Base-by-base conservation (phyloP, 2,329 filamentous ascomycete species). In the Raffaelea arxii region DNA sequence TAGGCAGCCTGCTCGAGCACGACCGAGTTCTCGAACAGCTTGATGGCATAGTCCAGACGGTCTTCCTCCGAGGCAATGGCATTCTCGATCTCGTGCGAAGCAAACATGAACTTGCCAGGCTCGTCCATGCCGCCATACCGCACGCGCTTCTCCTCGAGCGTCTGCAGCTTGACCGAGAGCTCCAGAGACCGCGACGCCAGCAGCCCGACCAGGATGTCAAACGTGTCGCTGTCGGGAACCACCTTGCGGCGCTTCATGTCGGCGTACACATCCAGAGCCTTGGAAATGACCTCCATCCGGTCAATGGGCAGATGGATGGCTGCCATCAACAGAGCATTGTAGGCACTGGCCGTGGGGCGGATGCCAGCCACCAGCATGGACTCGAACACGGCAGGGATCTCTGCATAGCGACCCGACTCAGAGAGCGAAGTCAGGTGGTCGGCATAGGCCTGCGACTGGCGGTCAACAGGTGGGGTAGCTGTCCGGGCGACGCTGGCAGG, bases 211-310 rank as follows among this genome's bases (percentile, higher is more conserved):
- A 98, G 72, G 27, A 89, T 89, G 59, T 88, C 81, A 66, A 94
- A 97, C 0, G 91, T 97, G 48, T 85, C 78, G 46, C 82, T 80
- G 61, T 96, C 84, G 7, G 91, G 90, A 19, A 77, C 69, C 22
- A 97, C 82, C 55, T 83, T 84, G 53, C 90, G 84, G 54, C 84
- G 81, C 55, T 95, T 80, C 92, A 98, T 97, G 62, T 97, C 90
- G 16, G 89, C 84, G 64, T 97, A 98, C 44, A 98, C 86, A 67
- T 95, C 90, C 44, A 97, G 75, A 5, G 88, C 89, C 69, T 94
- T 94, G 51, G 88, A 84, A 14, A 94, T 86, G 44, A 92, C 80
- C 66, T 94, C 85, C 46, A 84, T 84, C 64, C 82, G 85, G 62
- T 86, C 82, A 22, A 74, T 72, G 7, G 90, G 86, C 18, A 96